Evolutionary conservation across 768 basidiomycete genomes (phyloP).

Genomic region (Termitomyces sp.): DNA sequence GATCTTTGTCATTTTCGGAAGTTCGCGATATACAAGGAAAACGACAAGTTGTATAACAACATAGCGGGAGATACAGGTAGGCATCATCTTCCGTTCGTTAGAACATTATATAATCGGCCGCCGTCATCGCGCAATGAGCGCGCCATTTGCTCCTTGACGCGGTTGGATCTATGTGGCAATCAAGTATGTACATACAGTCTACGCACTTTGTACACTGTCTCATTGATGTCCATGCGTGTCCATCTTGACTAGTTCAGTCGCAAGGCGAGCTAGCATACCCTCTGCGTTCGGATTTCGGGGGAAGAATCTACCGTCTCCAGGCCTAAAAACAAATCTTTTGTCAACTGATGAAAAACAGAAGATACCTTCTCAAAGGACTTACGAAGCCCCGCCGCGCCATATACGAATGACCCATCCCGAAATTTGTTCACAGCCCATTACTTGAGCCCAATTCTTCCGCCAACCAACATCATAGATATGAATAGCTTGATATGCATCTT

Average conservation of each 20-base stretch:
- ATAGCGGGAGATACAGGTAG: background rate
- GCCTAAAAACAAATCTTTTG: conserved; percentile 24
- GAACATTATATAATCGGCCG: conserved; percentile 6
- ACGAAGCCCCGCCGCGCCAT: conserved; percentile 62
- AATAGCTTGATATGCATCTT: conserved; percentile 53
- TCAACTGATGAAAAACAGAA: background rate
- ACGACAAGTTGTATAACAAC: background rate
- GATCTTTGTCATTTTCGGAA: conserved; percentile 6
- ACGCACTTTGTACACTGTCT: background rate
- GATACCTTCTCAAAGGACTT: conserved; percentile 19
- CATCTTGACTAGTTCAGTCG: conserved; percentile 49
- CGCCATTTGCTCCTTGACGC: background rate
- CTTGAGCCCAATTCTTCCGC: conserved; percentile 63
- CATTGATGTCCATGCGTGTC: conserved; percentile 36
- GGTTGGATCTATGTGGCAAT: background rate
- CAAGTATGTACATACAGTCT: background rate
- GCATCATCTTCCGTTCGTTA: background rate
- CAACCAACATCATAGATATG: conserved; percentile 72
- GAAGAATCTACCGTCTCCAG: conserved; percentile 64
- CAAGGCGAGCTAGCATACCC: conserved; percentile 59
- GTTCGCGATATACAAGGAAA: background rate
- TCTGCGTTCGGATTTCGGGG: conserved; percentile 66
- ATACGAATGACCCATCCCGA: conserved; percentile 50
- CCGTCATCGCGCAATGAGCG: conserved; percentile 18
- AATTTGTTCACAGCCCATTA: conserved; percentile 52